Base-by-base conservation (phyloP, 1,284 basidiomycete species). In the Singerocomus rubriflavus region DNA sequence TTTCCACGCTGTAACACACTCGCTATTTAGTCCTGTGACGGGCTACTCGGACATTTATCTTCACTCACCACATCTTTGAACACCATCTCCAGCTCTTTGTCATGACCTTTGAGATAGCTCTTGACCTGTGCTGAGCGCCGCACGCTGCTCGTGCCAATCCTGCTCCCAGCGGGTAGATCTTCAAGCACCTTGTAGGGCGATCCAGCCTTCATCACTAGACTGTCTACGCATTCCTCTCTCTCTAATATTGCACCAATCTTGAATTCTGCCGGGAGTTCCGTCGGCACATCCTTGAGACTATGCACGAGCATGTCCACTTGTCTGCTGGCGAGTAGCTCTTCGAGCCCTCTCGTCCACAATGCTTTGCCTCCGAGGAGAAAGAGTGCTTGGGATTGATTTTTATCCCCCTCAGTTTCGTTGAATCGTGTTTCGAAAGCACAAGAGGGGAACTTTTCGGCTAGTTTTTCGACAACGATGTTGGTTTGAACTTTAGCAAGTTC, bases 321-420 rank as follows among this genome's bases (percentile, higher is more conserved):
- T 16, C 80, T 76, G 36, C 83, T 77, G 39, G 81, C 75, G 47
- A 98, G 75, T 25, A 88, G 85, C 17, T 88, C 87, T 68, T 98
- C 95, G 53, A 98, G 83, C 65, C 98, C 95, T 65, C 92, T 90
- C 29, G 95, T 98, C 95, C 95, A 98, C 14, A 98, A 73, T 0
- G 89, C 85, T 69, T 95, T 93, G 13, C 91, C 91, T 21, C 85
- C 88, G n/a, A 91, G 71, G 17, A 88, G 73, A 66, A 89, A 90
- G 14, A 91, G 74, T 6, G 90, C 85, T 57, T 88, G 84, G 0
- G 82, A 85, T 68, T 94, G 87, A 64, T 98, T 96, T 59, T 89
- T 87, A 73, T 99, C 97, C 9, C 95, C 96, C 8, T 84, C 85
- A 1, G 93, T 97, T 33, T 87, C 79, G 87, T 96, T 95, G 71